Evolutionary conservation across 1,284 basidiomycete species (phyloP).

Genomic region (Porogramme epimiltina): DNA sequence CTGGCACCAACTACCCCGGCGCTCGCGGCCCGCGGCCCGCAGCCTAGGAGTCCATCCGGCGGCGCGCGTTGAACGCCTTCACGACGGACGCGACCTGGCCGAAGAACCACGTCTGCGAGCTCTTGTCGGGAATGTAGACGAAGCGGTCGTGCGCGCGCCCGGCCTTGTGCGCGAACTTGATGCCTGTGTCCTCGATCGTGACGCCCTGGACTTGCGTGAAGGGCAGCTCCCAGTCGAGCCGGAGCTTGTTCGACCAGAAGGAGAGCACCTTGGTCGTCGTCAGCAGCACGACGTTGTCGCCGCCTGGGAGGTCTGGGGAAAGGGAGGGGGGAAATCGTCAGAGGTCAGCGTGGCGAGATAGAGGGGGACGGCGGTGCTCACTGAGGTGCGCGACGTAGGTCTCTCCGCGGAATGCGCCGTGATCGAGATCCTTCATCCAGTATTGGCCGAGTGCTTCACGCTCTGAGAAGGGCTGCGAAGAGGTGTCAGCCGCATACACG

Average conservation of each 20-base stretch:
- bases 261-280: slow-evolving; percentile 81
- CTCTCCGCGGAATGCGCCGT: slow-evolving; percentile 84
- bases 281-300: slow-evolving; percentile 84
- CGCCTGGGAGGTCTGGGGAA: slow-evolving; percentile 55
- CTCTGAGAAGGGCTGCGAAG: slow-evolving; percentile 75
- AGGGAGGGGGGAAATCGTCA: neutral
- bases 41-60: slow-evolving; percentile 62
- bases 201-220: slow-evolving; percentile 88
- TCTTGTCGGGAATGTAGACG: slow-evolving; percentile 74
- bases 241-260: slow-evolving; percentile 85
- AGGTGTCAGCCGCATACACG: neutral
- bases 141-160: slow-evolving; percentile 76
- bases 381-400: slow-evolving; percentile 92
- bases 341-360: neutral
- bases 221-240: slow-evolving; percentile 91
- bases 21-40: neutral
- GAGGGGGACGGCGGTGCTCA: slow-evolving; percentile 34
- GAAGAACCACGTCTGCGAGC: slow-evolving; percentile 79
- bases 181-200: slow-evolving; percentile 86
- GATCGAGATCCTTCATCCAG: slow-evolving; percentile 94
- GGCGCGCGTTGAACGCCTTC: slow-evolving; percentile 69
- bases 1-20: neutral
- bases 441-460: slow-evolving; percentile 94
- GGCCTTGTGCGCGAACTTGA: slow-evolving; percentile 78
- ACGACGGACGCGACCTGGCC: slow-evolving; percentile 72